Conservation (phyloP, 164 flowering plant species). For the Stephania japonica region DNA sequence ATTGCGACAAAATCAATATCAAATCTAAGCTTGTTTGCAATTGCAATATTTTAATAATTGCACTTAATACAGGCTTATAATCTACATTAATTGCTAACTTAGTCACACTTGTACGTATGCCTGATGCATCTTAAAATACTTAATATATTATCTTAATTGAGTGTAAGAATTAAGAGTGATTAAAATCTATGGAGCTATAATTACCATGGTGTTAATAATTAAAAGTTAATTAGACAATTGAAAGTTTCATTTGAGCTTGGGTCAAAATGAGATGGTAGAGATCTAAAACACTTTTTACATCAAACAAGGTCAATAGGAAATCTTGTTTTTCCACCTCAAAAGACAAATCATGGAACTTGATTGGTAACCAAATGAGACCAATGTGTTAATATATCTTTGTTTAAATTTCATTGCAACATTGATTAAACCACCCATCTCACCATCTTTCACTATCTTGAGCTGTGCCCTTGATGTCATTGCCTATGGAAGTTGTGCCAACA, state of each 20-base stretch:
- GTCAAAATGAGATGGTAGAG: neutral
- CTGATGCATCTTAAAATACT: no score
- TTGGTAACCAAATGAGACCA: conserved; percentile 8
- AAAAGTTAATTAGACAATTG: no score
- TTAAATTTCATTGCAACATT: neutral
- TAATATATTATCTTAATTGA: no score
- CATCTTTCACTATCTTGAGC: conserved; percentile 11
- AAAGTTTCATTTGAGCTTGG: no score
- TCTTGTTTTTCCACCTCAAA: neutral
- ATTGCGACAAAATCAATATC: neutral
- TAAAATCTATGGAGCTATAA: no score
- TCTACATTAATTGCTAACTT: no score
- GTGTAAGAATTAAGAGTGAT: no score
- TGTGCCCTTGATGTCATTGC: conserved; percentile 19
- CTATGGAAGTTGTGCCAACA: conserved; percentile 22
- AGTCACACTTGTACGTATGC: no score
- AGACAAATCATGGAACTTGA: neutral
- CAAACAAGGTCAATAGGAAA: neutral
- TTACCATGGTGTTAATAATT: no score
- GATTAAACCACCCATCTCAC: conserved; percentile 18
- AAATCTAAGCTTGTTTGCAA: neutral
- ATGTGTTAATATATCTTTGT: neutral
- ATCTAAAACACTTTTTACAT: neutral
- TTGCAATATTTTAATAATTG: neutral
- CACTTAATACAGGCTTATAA: no score